Evolutionary conservation across 768 basidiomycete genomes (phyloP).

Genomic region (Boletus reticulatus): DNA sequence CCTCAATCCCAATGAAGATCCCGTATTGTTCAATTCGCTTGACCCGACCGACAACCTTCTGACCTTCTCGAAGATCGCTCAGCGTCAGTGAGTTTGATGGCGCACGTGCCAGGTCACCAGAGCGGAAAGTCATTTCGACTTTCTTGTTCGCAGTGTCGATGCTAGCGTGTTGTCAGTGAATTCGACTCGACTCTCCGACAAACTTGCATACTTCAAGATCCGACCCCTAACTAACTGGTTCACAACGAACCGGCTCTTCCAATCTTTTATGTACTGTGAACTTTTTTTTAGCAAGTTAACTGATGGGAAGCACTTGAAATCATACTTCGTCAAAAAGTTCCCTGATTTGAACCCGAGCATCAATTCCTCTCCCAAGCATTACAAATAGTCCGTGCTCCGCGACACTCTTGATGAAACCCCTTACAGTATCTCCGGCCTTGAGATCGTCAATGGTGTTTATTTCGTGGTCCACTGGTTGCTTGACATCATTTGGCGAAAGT

Average conservation of each 20-base stretch:
- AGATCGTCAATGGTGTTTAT: constrained; percentile 60
- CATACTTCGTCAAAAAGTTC: constrained; percentile 86
- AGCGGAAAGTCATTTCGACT: constrained; percentile 89
- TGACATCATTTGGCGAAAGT: constrained; percentile 49
- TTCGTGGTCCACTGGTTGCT: constrained; percentile 63
- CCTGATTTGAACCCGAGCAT: constrained; percentile 89
- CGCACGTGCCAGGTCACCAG: constrained; percentile 49
- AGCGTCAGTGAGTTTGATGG: constrained; percentile 38
- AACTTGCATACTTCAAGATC: constrained; percentile 61
- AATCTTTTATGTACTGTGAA: constrained; percentile 88
- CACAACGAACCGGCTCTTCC: constrained; percentile 77
- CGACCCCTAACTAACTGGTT: constrained; percentile 88
- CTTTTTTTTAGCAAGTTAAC: constrained; percentile 7
- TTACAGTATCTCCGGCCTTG: constrained; percentile 68
- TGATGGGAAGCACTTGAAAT: not conserved
- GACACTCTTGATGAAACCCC: constrained; percentile 89
- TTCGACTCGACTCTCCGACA: not conserved
- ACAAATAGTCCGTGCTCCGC: constrained; percentile 89
- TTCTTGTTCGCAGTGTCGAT: constrained; percentile 69
- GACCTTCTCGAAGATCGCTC: constrained; percentile 67
- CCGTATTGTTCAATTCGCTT: constrained; percentile 87
- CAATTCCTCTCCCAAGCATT: constrained; percentile 74
- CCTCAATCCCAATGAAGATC: constrained; percentile 89
- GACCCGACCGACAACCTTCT: constrained; percentile 76
- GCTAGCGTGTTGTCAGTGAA: constrained; percentile 39